Evolutionary conservation across 2,329 filamentous ascomycete genomes (phyloP), one percentile per base, ranked within the genome.

Genomic region (Parastagonospora avenae): DNA sequence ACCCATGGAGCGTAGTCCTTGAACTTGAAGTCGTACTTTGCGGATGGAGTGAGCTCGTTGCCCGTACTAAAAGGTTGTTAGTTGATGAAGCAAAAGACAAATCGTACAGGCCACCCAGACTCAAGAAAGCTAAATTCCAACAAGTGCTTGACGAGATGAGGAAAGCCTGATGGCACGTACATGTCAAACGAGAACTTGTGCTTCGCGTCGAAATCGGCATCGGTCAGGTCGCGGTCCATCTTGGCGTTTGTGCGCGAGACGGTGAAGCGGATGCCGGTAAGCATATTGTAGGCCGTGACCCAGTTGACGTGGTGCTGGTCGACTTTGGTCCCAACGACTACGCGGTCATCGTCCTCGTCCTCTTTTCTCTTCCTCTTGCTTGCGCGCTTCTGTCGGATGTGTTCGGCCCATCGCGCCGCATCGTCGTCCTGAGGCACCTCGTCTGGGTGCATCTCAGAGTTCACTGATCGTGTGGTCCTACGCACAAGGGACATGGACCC

Each of bases 1-100:
- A 99, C 94, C 92, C 93, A 97, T 50, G 94, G 94, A n/a, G 93
- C 93, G 75, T 99, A 99, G 77, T 99, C 94, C 79, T 99, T 99
- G 82, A 99, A 99, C 76, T 99, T 99, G 86, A 99, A 99, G 78
- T 99, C 94, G 79, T 99, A 99, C 77, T 99, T 97, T 63, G 94
- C 92, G 55, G 93, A 97, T 16, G 94, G 94, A 4, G 96, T 96
- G 72, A 99, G 81, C 79, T 99, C 94, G 74, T 97, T 97, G 59
- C 94, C 94, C 60, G 92, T 95, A 70, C 90, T 92, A 67, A 50
- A 33, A 48, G 28, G 31, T 29, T 66, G 82, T 79, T 42, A 64
- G 57, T 47, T 40, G 24, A 37, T 28, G 8, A 14, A 11, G 9
- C 7, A 36, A 14, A 8, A 40, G 37, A 47, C 2, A 8, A 10